Evolutionary conservation across 1,284 basidiomycete species (phyloP), one percentile per base, ranked within the genome.

Genomic region (Boletus hoseneyae): DNA sequence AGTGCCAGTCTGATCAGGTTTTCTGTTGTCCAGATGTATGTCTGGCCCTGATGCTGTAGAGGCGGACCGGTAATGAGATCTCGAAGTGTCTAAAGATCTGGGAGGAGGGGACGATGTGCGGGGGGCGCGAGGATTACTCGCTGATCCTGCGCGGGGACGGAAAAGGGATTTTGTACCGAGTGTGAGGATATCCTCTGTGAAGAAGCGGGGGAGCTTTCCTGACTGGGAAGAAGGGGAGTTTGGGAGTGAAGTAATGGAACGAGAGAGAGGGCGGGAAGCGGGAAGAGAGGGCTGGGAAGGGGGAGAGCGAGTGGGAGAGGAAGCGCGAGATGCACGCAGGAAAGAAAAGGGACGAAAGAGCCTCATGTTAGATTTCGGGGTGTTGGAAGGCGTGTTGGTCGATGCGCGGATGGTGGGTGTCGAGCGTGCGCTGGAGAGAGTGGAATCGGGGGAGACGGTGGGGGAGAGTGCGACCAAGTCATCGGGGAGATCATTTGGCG

Each of bases 131-230:
- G 55, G 4, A 44, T 43, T 27, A 30, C 53, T 42, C 11, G 51
- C 9, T 32, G 61, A 47, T 48, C 69, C 68, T 9, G 78, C 73
- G 33, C 71, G 68, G 9, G 73, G 25, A 42, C 78, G 76, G 62
- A 79, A 78, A 52, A 82, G 69, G 33, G 73, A 72, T 52, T 70
- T 76, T 27, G 75, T 66, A 33, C 74, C 71, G 30, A 75, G 60
- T 12, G 73, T 69, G 46, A 74, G 64, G 29, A 75, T 66, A 43
- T 75, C 73, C 38, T 77, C 74, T 7, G 71, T 60, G 13, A 71
- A 65, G 36, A 73, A 61, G 34, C 65, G 68, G 43, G 62, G 57
- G 45, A 61, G 52, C 27, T 44, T 63, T 36, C 40, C 6, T 8
- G 59, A 36, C 4, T 43, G 57, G 23, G 42, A 36, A 16, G 48